Percentiles rank a stretch among this genome's conserved stretches.
Evolutionary conservation across 179 eudicot species (phyloP).

Genomic region (Silene vulgaris): DNA sequence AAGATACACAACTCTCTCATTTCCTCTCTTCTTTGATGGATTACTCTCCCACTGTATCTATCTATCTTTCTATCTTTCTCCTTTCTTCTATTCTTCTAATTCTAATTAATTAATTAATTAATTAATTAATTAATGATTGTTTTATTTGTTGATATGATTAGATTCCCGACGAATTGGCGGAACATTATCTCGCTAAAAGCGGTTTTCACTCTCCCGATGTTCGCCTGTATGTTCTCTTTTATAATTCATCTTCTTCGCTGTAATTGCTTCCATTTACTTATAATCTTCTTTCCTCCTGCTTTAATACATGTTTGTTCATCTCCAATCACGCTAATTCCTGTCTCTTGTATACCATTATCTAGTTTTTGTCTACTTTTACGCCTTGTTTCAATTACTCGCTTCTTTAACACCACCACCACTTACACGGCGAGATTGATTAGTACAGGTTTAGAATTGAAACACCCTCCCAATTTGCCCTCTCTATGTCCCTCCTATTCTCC

Average conservation of each 20-base stretch:
- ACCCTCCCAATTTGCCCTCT: no score
- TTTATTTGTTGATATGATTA: slow-evolving; percentile 12
- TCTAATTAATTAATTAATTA: neutral
- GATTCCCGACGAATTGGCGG: slow-evolving; percentile 94
- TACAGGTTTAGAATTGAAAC: no score
- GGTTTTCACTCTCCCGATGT: slow-evolving; percentile 91
- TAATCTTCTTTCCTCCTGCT: neutral
- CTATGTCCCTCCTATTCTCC: no score
- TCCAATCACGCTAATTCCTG: no score
- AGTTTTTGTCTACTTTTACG: no score
- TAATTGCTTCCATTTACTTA: neutral
- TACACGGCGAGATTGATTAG: no score
- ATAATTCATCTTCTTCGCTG: no score
- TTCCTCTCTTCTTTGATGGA: slow-evolving; percentile 65
- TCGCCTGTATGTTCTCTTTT: slow-evolving; percentile 53
- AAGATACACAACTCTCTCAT: slow-evolving; percentile 35
- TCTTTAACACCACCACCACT: no score
- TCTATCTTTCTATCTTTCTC: neutral
- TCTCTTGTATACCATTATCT: no score
- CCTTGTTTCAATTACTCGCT: no score
- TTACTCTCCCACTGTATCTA: slow-evolving; percentile 64
- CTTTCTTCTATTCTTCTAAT: neutral
- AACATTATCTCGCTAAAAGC: slow-evolving; percentile 82
- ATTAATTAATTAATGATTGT: neutral
- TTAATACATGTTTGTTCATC: no score